phyloP scores from a whole-genome alignment of 306 rosid species.

The Senna siamea region DNA sequence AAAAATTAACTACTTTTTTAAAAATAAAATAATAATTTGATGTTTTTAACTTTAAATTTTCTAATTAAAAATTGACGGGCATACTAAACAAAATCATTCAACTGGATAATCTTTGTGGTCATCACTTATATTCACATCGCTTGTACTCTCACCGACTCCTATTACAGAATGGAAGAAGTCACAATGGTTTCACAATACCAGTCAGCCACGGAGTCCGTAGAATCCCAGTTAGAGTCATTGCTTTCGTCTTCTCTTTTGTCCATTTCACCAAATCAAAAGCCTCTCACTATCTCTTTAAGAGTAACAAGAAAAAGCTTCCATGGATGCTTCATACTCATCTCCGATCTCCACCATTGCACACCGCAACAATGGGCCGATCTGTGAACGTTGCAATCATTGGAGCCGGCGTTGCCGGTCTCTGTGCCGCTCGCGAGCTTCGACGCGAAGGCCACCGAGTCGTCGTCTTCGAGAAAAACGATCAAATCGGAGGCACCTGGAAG shows the following conservation, averaged over 20 bases:
- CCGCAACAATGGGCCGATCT: conserved; percentile 6
- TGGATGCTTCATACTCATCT: neutral
- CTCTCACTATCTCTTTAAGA: neutral
- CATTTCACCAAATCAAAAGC: neutral
- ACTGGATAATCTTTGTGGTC: no score
- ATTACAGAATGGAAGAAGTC: no score
- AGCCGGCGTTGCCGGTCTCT: conserved; percentile 43
- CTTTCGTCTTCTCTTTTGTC: neutral
- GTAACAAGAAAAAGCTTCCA: neutral
- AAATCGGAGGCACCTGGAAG: conserved; percentile 43
- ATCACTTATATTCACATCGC: no score
- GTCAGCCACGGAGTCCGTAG: neutral
- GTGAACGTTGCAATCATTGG: conserved; percentile 43
- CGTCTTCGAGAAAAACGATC: conserved; percentile 39
- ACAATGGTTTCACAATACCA: neutral
- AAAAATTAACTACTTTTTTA: no score
- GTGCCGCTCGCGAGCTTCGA: conserved; percentile 36
- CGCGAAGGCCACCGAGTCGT: conserved; percentile 38
- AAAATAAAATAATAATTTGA: no score
- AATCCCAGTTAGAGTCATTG: neutral
- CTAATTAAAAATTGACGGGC: no score
- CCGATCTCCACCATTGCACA: neutral
- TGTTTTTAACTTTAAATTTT: no score
- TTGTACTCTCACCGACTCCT: no score
- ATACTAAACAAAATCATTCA: no score